These are phyloP conservation scores for Proliferodiscus dingleyae DNA, from an alignment of 2,329 filamentous ascomycete genomes.

Conservation along the genomic window DNA sequence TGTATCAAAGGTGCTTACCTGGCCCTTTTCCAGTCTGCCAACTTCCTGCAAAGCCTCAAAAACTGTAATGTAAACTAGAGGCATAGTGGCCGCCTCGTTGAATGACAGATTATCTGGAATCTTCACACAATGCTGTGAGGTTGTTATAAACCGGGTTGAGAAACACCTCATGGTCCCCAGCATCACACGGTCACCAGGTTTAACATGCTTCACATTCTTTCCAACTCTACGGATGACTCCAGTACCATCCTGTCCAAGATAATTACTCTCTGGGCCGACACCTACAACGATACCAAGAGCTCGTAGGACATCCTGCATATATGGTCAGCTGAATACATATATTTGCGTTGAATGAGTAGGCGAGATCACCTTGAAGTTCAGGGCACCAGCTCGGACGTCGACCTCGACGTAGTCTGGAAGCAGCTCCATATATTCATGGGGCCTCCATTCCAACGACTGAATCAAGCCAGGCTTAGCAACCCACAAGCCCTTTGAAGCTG, in stretches of 20 bases:
- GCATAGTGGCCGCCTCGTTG: constrained; percentile 14
- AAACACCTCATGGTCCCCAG: not conserved
- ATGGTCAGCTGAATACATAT: not conserved
- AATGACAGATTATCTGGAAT: constrained; percentile 13
- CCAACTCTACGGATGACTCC: constrained; percentile 25
- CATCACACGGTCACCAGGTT: constrained; percentile 20
- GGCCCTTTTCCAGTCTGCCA: constrained; percentile 24
- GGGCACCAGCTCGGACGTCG: not conserved
- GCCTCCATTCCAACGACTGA: not conserved
- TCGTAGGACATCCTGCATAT: not conserved
- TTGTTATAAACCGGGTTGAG: constrained; percentile 9
- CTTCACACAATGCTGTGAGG: constrained; percentile 27
- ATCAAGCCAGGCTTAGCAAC: not conserved
- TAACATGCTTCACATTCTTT: constrained; percentile 14
- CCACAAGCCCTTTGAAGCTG: not conserved
- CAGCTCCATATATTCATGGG: not conserved
- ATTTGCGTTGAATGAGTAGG: not conserved
- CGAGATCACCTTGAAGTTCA: constrained; percentile 6
- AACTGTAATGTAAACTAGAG: constrained; percentile 14
- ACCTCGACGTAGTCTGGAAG: not conserved
- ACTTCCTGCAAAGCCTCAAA: constrained; percentile 14
- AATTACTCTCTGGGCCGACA: constrained; percentile 7
- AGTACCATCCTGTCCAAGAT: constrained; percentile 21
- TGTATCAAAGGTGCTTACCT: constrained; percentile 17
- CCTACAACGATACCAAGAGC: not conserved